Evolutionary conservation across 345 rosid species (phyloP), one percentile per base, ranked within the genome.

Genomic region (Geranium rotundifolium): DNA sequence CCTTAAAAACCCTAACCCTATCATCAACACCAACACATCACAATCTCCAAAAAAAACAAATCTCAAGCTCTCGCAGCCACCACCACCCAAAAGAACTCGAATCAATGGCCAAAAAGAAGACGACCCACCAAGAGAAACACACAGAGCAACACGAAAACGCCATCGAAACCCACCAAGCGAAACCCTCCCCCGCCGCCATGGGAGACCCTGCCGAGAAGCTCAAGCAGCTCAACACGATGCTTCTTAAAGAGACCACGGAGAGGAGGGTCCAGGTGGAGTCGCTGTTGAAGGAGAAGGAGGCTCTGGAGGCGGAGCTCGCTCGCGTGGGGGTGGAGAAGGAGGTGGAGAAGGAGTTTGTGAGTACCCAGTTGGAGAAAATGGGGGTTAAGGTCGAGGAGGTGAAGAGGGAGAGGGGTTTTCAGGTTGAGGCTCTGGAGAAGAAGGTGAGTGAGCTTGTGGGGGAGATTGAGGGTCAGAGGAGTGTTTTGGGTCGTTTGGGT

Each of bases 101-200:
- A n/a, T n/a, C 49, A 58, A 82, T 79, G 87, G 81, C 85, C 64
- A 79, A 72, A 61, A 80, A 80, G 82, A 85, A 82, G 64, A 57
- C 17, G 54, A 31, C 73, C 70, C 74, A 63, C 31, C 68, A 64
- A 56, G 7, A 39, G 62, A 57, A 50, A 39, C 41, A 56, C 61
- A 31, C 54, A 54, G 61, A 54, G 19, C 10, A 50, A 58, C 64
- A 64, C 17, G 66, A 60, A 37, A 7, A 61, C 12, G 15, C 31
- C 61, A 7, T 50, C 69, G 56, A 16, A 62, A 72, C 1, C 34
- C 69, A 31, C 41, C 77, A 62, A 65, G 58, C 77, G 29, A 17
- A 14, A 3, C 59, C 59, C 39, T 23, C 27, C 6, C 1, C 52
- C 49, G 59, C 61, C 70, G 58, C 68, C 70, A 64, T 58, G 60